Evolutionary conservation across 352 stramenopile species (phyloP).

Genomic region (Globisporangium viniferum): DNA sequence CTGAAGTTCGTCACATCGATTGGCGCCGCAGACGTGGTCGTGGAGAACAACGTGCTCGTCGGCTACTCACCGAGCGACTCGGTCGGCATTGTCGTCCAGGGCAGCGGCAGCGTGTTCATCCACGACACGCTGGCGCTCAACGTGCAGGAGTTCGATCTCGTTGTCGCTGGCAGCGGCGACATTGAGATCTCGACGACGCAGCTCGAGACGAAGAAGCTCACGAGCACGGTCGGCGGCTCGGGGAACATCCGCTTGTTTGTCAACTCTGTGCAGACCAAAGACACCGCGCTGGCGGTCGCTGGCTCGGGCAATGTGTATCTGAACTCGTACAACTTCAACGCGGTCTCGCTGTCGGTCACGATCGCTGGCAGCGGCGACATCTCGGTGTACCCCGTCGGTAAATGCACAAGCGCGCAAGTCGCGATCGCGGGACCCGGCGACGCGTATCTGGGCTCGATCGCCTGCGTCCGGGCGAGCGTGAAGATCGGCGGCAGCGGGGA

Average conservation of each 20-base stretch:
- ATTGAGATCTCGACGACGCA: conserved; percentile 5
- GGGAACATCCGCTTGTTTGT: conserved; percentile 7
- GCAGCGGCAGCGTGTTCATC: conserved; percentile 11
- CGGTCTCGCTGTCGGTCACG: neutral
- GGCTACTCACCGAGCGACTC: neutral
- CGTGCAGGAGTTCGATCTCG: conserved; percentile 1
- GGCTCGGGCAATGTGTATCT: conserved; percentile 6
- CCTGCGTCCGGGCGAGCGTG: neutral
- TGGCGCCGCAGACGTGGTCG: conserved; percentile 6
- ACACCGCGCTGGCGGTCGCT: neutral
- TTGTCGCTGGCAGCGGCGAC: conserved; percentile 9
- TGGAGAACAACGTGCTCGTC: conserved; percentile 9
- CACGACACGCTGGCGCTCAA: conserved; percentile 5
- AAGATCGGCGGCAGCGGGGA: conserved; percentile 4
- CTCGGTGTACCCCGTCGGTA: conserved; percentile 3
- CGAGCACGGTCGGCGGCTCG: neutral
- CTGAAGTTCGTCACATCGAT: neutral
- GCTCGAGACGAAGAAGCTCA: conserved; percentile 3
- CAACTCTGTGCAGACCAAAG: neutral
- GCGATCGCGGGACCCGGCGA: conserved; percentile 8
- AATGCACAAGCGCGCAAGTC: neutral
- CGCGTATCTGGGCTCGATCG: conserved; percentile 9
- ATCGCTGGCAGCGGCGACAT: conserved; percentile 12
- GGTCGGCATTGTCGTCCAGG: neutral
- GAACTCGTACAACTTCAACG: conserved; percentile 11